Conservation (phyloP, 805 yeast genomes). For the Helenozyma baotianmanensis region DNA sequence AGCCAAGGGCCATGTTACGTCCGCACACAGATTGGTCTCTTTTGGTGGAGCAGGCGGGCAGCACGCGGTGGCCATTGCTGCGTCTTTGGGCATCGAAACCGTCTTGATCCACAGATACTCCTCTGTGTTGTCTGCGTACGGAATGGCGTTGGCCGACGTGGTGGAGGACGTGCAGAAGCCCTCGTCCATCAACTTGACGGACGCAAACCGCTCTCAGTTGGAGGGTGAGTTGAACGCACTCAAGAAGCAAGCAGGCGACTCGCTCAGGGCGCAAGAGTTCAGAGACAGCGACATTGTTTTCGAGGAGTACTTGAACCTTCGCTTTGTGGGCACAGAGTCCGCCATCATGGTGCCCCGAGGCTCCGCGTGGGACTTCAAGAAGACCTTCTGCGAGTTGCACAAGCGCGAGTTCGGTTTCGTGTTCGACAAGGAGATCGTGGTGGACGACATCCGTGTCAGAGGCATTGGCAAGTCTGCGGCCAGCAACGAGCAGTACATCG, state of each 20-base stretch:
- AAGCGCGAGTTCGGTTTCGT: constrained; percentile 16
- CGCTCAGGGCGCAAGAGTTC: constrained; percentile 11
- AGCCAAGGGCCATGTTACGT: constrained; percentile 15
- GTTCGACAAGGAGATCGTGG: constrained; percentile 15
- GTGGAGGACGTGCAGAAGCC: constrained; percentile 17
- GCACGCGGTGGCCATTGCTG: constrained; percentile 16
- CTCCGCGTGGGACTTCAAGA: constrained; percentile 10
- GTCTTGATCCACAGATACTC: constrained; percentile 16
- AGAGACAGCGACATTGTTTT: constrained; percentile 7
- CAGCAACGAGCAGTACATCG: constrained; percentile 9
- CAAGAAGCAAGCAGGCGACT: constrained; percentile 3
- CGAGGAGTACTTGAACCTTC: constrained; percentile 14
- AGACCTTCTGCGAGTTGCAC: constrained; percentile 12
- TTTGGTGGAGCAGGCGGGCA: constrained; percentile 21
- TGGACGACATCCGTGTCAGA: constrained; percentile 18
- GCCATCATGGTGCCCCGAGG: constrained; percentile 15
- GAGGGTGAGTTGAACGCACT: constrained; percentile 5
- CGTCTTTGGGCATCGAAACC: constrained; percentile 13
- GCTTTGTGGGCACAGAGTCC: constrained; percentile 16
- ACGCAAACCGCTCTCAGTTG: constrained; percentile 1
- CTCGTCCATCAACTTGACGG: constrained; percentile 6
- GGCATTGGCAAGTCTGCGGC: constrained; percentile 12
- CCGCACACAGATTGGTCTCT: constrained; percentile 14
- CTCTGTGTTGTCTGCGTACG: constrained; percentile 18
- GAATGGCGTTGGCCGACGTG: constrained; percentile 19